Percentiles rank a stretch among this genome's conserved stretches.
Evolutionary conservation across 192 early-diverging fungal genomes (phyloP).

Genomic region (Podila verticillata): DNA sequence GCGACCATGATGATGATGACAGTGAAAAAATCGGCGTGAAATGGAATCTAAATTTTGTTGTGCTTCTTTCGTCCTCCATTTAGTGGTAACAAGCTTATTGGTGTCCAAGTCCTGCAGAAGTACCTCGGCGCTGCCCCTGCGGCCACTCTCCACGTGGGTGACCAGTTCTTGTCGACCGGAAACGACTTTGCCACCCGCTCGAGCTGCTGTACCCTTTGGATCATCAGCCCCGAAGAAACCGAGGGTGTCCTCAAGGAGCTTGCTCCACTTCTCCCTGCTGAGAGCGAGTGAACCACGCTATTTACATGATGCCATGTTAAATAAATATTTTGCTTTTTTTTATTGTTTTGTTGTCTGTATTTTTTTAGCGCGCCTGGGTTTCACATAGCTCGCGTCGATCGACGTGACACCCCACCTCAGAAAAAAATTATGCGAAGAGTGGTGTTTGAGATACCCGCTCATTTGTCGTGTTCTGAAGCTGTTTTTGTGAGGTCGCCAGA

Average conservation of each 20-base stretch:
- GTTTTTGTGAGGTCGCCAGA: no score
- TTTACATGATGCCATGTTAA: not conserved
- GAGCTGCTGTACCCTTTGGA: constrained; percentile 91
- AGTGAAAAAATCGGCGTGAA: not conserved
- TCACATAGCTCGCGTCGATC: no score
- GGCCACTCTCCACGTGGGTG: constrained; percentile 87
- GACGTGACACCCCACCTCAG: not conserved
- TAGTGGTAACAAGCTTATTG: constrained; percentile 92
- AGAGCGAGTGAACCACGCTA: constrained; percentile 9
- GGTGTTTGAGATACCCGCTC: not conserved
- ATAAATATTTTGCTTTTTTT: no score
- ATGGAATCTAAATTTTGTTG: not conserved
- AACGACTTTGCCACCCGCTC: constrained; percentile 89
- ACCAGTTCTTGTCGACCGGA: constrained; percentile 93
- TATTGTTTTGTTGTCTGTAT: not conserved
- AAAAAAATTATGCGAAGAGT: not conserved
- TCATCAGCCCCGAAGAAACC: constrained; percentile 88
- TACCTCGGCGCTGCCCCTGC: constrained; percentile 65
- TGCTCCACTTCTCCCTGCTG: constrained; percentile 44
- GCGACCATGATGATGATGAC: no score
- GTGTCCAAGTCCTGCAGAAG: constrained; percentile 82
- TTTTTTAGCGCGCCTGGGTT: not conserved
- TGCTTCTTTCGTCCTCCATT: not conserved
- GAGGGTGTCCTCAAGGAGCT: constrained; percentile 77
- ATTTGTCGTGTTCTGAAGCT: not conserved